Evolutionary conservation across 108 stramenopile species (phyloP), one percentile per base, ranked within the genome.

Genomic region (Nitzschia sp.): DNA sequence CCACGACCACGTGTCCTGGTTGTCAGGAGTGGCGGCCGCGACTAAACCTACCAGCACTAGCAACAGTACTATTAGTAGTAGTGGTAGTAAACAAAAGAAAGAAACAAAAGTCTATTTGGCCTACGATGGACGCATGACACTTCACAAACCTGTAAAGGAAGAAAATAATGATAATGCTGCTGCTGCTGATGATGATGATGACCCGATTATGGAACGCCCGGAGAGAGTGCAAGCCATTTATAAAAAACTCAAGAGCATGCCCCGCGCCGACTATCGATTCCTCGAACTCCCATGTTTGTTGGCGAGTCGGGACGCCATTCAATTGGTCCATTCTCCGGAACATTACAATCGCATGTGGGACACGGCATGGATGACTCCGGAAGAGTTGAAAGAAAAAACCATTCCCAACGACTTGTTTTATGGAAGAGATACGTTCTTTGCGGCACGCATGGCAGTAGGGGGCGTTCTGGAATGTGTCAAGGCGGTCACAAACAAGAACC

Each of bases 401-500:
- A 41, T 31, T 1, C 30, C 29, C 15, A 61, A 62, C 9, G 77
- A 78, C 36, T 21, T 78, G n/a, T 78, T 71, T 54, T 72, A 41
- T 47, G 36, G 55, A 28, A 29, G 23, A n/a, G 34, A 67, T 31
- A 72, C 77, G 15, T 78, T 78, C 31, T 27, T 34, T 2, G 71
- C 77, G 3, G 64, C 77, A 16, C 23, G 53, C 4, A 29, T 78
- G 58, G 71, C 77, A 6, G 16, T 15, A 22, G 77, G 71, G 17
- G 77, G 77, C 22, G 56, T 72, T 2, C 9, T 72, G 19, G 55
- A 64, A 31, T 71, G 69, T 33, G 63, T 77, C 3, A 36, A 77
- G 11, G 58, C 67, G 2, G 30, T 55, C 1, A 67, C 62, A 4
- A 17, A n/a, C 31, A 3, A 21, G 8, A 30, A n/a, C 8, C 34